Percentiles rank a stretch among this genome's conserved stretches.
Conservation (phyloP, 129 eudicot genomes). For the Flaveria brownii region DNA sequence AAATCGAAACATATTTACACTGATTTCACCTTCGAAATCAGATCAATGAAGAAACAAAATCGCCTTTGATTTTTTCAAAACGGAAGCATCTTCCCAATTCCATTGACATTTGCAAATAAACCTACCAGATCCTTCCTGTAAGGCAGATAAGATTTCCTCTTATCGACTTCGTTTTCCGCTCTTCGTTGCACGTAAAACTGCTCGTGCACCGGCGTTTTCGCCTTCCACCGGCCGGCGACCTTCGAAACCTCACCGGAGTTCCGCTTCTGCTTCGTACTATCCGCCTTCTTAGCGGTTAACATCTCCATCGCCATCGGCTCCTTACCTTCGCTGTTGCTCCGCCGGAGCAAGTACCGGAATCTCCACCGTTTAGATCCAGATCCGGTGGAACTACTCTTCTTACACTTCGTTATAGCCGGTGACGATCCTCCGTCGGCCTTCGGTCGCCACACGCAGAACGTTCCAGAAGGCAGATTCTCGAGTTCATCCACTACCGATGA, state of each 20-base stretch:
- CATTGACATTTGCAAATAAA: conserved; percentile 48
- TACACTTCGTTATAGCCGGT: conserved; percentile 18
- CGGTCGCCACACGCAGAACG: conserved; percentile 10
- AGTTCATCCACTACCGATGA: conserved; percentile 50
- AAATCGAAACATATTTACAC: neutral
- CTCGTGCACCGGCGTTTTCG: conserved; percentile 45
- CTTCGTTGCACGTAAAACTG: conserved; percentile 46
- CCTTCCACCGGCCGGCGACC: conserved; percentile 9
- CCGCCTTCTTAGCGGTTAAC: conserved; percentile 39
- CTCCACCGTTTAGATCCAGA: conserved; percentile 59
- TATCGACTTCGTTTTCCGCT: conserved; percentile 48
- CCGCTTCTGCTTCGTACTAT: conserved; percentile 20
- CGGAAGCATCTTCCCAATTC: conserved; percentile 35
- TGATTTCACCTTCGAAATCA: neutral
- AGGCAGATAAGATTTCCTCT: conserved; percentile 62
- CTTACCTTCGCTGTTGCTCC: conserved; percentile 73
- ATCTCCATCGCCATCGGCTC: conserved; percentile 42
- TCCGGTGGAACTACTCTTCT: conserved; percentile 9
- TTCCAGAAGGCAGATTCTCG: neutral
- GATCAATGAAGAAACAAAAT: conserved; percentile 10
- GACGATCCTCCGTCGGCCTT: neutral
- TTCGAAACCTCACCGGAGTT: conserved; percentile 24
- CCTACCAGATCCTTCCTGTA: conserved; percentile 67
- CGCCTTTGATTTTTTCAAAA: conserved; percentile 17
- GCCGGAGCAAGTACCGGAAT: conserved; percentile 52